A percentile compares a stretch with the other conserved stretches of the same genome.
Conservation (phyloP, 2,329 filamentous ascomycete genomes). For the Ophiosphaerella herpotricha region DNA sequence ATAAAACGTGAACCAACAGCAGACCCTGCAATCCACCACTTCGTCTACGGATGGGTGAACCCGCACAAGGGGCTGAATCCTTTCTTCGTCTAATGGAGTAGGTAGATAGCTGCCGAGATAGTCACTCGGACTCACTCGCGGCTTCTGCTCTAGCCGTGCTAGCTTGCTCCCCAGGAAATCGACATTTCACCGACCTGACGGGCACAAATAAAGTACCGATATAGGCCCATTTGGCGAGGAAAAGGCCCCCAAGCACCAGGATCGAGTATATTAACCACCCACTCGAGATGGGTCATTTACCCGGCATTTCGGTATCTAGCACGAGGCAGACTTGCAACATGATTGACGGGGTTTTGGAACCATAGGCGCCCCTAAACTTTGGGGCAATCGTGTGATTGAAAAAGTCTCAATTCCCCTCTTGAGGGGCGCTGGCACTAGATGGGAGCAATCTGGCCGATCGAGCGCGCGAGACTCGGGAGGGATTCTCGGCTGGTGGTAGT, state of each 20-base stretch:
- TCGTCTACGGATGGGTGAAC: not conserved
- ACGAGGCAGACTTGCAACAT: conserved; percentile 15
- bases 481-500: no score
- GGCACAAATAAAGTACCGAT: not conserved
- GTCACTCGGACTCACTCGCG: not conserved
- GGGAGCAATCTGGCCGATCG: no score
- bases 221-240: conserved; percentile 2
- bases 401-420: not conserved
- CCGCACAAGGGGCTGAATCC: not conserved
- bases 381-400: not conserved
- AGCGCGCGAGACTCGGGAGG: no score
- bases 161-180: not conserved
- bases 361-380: conserved; percentile 9
- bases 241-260: conserved; percentile 9
- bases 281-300: conserved; percentile 7
- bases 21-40: conserved; percentile 1
- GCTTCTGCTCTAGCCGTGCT: not conserved
- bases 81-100: no score
- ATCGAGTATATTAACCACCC: conserved; percentile 9
- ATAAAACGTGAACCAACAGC: not conserved
- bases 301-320: conserved; percentile 9
- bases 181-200: not conserved
- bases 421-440: not conserved
- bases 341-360: conserved; percentile 14
- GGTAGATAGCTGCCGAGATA: not conserved